Conservation (phyloP, 257 asterid genomes). For the Solanum dulcamara region DNA sequence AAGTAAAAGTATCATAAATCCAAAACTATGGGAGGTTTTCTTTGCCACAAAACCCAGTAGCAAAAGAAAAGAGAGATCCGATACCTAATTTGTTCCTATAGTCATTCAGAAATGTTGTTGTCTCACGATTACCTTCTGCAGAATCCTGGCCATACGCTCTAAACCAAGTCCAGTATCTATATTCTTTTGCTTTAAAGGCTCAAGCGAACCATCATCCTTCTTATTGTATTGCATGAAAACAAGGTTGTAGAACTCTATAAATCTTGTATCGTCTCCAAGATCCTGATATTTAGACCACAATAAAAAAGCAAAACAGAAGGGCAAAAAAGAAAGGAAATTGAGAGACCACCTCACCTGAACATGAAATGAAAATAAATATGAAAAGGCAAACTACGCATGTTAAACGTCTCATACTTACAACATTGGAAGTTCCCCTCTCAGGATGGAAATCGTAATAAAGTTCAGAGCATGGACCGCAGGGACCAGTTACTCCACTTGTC, state of each 20-base stretch:
- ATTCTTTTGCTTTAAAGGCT: conserved; percentile 90
- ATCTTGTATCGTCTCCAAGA: conserved; percentile 89
- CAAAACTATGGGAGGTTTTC: not conserved
- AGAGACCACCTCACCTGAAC: not conserved
- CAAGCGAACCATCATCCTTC: conserved; percentile 90
- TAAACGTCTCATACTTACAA: conserved; percentile 33
- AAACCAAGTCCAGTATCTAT: conserved; percentile 95
- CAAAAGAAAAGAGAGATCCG: not conserved
- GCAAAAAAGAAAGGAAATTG: not conserved
- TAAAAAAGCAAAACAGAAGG: not conserved
- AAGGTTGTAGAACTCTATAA: conserved; percentile 95
- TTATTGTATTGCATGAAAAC: conserved; percentile 91
- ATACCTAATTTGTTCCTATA: not conserved
- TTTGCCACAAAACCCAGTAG: not conserved
- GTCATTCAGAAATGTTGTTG: not conserved
- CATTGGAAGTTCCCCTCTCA: conserved; percentile 55
- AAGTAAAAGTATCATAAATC: not conserved
- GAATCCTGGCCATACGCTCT: conserved; percentile 96
- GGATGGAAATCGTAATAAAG: conserved; percentile 91
- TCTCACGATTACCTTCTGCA: conserved; percentile 45
- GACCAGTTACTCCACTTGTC: conserved; percentile 94
- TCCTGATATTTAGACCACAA: conserved; percentile 42
- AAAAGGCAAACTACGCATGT: not conserved
- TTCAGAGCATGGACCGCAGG: conserved; percentile 97
- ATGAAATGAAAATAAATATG: not conserved